Conservation (phyloP, 2,329 filamentous ascomycete species). For the Nakataea oryzae region DNA sequence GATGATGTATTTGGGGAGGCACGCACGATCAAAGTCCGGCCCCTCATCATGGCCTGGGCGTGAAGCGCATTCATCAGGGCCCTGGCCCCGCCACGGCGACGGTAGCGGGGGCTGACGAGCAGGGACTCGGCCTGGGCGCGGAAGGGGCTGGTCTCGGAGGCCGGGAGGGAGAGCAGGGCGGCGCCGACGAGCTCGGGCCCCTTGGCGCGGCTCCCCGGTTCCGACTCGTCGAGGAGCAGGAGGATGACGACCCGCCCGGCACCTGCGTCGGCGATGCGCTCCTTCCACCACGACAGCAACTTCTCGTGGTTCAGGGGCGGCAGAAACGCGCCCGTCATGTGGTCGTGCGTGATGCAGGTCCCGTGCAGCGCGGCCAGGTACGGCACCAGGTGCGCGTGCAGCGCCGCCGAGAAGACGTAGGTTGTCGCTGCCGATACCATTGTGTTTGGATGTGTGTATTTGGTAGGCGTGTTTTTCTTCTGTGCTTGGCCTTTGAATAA, state of each 20-base stretch:
- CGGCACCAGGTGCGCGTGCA: constrained; percentile 40
- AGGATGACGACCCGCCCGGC: constrained; percentile 38
- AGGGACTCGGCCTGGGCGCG: constrained; percentile 47
- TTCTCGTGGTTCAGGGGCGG: constrained; percentile 47
- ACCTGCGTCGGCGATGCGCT: constrained; percentile 34
- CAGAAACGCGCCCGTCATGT: constrained; percentile 46
- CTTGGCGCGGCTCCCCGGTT: constrained; percentile 21
- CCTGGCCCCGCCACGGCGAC: constrained; percentile 39
- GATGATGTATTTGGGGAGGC: no score
- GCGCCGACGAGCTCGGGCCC: constrained; percentile 41
- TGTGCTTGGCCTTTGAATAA: background rate
- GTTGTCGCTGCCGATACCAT: constrained; percentile 8
- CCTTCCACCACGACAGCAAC: constrained; percentile 47
- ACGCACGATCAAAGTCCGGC: constrained; percentile 43
- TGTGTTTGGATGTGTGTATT: background rate
- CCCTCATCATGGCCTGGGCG: constrained; percentile 34
- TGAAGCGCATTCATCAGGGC: constrained; percentile 44
- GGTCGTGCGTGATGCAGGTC: constrained; percentile 46
- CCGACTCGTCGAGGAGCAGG: constrained; percentile 32
- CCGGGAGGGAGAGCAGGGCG: constrained; percentile 41
- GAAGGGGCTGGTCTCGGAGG: constrained; percentile 44
- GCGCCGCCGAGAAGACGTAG: constrained; percentile 29
- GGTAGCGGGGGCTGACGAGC: constrained; percentile 39
- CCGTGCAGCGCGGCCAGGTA: constrained; percentile 49
- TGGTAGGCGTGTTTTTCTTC: background rate